A percentile compares a stretch with the other conserved stretches of the same genome.
Evolutionary conservation across 352 stramenopile species (phyloP).

Genomic region (Plasmopara viticola): DNA sequence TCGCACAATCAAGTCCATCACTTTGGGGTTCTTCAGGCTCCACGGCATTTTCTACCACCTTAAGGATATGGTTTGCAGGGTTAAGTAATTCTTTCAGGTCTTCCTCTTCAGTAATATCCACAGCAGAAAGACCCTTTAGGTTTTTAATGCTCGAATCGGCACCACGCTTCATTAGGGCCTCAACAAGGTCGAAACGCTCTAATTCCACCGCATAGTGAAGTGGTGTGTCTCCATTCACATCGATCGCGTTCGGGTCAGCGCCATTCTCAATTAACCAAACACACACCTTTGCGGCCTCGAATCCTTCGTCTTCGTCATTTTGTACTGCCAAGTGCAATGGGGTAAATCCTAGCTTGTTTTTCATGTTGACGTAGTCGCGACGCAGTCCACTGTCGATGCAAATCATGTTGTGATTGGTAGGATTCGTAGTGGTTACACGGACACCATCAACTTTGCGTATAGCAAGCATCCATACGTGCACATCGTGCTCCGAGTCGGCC

Average conservation of each 20-base stretch:
- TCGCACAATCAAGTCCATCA: conserved; percentile 14
- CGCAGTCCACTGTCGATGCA: conserved; percentile 79
- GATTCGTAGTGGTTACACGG: conserved; percentile 58
- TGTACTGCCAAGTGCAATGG: conserved; percentile 76
- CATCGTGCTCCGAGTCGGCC: conserved; percentile 72
- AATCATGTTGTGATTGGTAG: conserved; percentile 86
- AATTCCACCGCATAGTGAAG: conserved; percentile 84
- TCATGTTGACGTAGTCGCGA: conserved; percentile 82
- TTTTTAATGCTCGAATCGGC: conserved; percentile 74
- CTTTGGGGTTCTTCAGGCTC: conserved; percentile 19
- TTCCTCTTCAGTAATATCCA: conserved; percentile 72
- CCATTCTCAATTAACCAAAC: conserved; percentile 87
- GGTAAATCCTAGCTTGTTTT: conserved; percentile 80
- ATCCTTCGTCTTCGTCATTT: conserved; percentile 87
- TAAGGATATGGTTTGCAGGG: conserved; percentile 33
- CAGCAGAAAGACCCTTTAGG: conserved; percentile 48
- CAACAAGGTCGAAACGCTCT: conserved; percentile 71
- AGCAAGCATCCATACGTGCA: conserved; percentile 84
- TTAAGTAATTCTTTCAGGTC: conserved; percentile 76
- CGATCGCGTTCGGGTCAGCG: conserved; percentile 64
- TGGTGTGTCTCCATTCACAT: conserved; percentile 79
- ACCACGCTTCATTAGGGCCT: conserved; percentile 84
- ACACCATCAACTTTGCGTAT: conserved; percentile 82
- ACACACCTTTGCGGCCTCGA: conserved; percentile 78
- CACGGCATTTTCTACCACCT: conserved; percentile 24